Evolutionary conservation across 768 basidiomycete genomes (phyloP).

Genomic region (Russula sp.): DNA sequence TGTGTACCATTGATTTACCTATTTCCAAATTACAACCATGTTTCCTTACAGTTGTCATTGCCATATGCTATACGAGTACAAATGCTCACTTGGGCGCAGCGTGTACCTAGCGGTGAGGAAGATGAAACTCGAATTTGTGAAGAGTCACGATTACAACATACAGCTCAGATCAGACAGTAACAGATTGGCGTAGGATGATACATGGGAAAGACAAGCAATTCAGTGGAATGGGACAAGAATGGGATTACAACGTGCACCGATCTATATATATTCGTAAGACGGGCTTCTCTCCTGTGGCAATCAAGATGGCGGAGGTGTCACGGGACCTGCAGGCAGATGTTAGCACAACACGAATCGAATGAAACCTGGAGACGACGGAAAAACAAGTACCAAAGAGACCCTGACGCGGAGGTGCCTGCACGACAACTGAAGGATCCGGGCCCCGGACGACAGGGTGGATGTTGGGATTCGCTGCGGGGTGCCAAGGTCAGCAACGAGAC

Average conservation of each 20-base stretch:
- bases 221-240: not conserved
- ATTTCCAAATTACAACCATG: not conserved
- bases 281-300: not conserved
- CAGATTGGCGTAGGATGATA: not conserved
- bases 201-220: not conserved
- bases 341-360: not conserved
- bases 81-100: not conserved
- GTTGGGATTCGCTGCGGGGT: constrained; percentile 57
- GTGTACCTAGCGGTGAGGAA: not conserved
- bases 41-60: not conserved
- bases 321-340: constrained; percentile 26
- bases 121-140: not conserved
- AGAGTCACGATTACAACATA: not conserved
- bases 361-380: not conserved
- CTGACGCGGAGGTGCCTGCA: constrained; percentile 40
- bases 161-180: not conserved
- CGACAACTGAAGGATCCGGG: constrained; percentile 33
- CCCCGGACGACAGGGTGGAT: constrained; percentile 44
- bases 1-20: not conserved
- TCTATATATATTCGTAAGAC: not conserved
- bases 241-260: not conserved
- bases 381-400: constrained; percentile 59
- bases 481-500: not conserved
- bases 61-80: not conserved
- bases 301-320: constrained; percentile 30